Percentiles rank a stretch among this genome's conserved stretches.
Conservation (phyloP, 2,329 filamentous ascomycete genomes). For the Fusarium sp. region DNA sequence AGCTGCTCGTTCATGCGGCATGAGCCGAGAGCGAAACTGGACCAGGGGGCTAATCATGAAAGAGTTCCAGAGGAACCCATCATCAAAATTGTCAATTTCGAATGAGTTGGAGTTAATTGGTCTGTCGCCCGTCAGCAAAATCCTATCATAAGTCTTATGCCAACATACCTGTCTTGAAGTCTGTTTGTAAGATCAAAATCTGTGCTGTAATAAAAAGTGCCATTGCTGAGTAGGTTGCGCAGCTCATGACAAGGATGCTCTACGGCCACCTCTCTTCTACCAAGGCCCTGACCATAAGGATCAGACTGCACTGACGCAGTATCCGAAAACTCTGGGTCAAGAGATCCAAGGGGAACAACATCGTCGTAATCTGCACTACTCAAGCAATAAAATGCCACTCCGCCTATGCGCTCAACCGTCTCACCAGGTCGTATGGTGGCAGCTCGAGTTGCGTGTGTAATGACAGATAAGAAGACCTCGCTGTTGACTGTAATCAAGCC, state of each 20-base stretch:
- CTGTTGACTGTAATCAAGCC: constrained; percentile 87
- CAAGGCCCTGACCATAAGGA: constrained; percentile 61
- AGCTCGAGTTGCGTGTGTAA: constrained; percentile 83
- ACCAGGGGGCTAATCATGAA: constrained; percentile 97
- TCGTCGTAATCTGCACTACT: constrained; percentile 90
- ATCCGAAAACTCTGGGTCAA: constrained; percentile 66
- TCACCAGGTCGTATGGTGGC: constrained; percentile 89
- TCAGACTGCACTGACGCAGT: constrained; percentile 60
- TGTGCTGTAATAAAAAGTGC: constrained; percentile 98
- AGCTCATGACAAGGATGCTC: constrained; percentile 93
- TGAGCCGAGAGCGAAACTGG: constrained; percentile 86
- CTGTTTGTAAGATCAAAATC: constrained; percentile 97
- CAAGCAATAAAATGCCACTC: constrained; percentile 93
- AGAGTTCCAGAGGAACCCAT: constrained; percentile 96
- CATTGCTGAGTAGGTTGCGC: constrained; percentile 92
- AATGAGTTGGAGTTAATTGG: constrained; percentile 83
- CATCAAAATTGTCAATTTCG: constrained; percentile 92
- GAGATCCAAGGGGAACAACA: constrained; percentile 70
- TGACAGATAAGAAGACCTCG: constrained; percentile 92
- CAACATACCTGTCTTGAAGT: constrained; percentile 82
- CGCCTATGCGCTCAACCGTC: constrained; percentile 87
- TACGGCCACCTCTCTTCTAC: constrained; percentile 77
- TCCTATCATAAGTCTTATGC: not conserved
- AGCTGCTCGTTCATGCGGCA: constrained; percentile 79
- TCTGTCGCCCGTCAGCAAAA: constrained; percentile 58